Percentiles rank a stretch among this genome's conserved stretches.
These are phyloP conservation scores for Brettanomyces anomalus DNA, from an alignment of 805 yeast species.

Conservation along the genomic window DNA sequence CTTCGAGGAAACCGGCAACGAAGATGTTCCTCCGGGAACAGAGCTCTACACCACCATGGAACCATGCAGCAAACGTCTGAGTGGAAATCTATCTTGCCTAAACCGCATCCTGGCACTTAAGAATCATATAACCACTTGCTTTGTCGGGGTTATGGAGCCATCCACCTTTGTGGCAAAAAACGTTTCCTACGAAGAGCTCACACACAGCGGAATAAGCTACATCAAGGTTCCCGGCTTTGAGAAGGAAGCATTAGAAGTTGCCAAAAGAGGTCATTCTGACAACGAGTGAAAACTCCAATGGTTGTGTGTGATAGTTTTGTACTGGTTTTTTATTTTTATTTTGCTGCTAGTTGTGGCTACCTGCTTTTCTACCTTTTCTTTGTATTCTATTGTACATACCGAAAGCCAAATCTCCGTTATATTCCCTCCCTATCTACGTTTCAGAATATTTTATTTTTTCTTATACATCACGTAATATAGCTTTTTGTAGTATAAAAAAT, in stretches of 20 bases:
- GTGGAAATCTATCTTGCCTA: constrained; percentile 86
- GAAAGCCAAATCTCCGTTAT: too few species aligned
- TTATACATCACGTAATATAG: too few species aligned
- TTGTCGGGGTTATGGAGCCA: constrained; percentile 91
- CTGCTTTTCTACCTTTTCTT: background rate
- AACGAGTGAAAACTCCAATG: too few species aligned
- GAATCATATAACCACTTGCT: constrained; percentile 55
- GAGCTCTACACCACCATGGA: constrained; percentile 94
- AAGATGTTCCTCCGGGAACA: constrained; percentile 60
- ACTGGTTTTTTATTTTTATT: too few species aligned
- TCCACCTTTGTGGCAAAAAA: constrained; percentile 78
- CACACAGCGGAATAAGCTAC: constrained; percentile 55
- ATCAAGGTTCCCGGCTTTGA: constrained; percentile 79
- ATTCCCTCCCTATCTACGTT: too few species aligned
- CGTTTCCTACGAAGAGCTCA: constrained; percentile 47
- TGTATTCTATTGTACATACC: background rate
- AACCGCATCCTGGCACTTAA: constrained; percentile 53
- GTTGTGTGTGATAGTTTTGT: background rate
- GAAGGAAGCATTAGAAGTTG: constrained; percentile 55
- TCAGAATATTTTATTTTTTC: too few species aligned
- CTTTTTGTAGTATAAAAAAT: too few species aligned
- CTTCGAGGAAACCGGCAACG: constrained; percentile 27
- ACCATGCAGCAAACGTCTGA: constrained; percentile 82
- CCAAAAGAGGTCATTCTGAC: constrained; percentile 56
- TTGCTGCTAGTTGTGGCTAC: background rate